These are phyloP conservation scores for Aspergillus pseudoviridinutans DNA, from an alignment of 2,329 filamentous ascomycete genomes.

Conservation along the genomic window DNA sequence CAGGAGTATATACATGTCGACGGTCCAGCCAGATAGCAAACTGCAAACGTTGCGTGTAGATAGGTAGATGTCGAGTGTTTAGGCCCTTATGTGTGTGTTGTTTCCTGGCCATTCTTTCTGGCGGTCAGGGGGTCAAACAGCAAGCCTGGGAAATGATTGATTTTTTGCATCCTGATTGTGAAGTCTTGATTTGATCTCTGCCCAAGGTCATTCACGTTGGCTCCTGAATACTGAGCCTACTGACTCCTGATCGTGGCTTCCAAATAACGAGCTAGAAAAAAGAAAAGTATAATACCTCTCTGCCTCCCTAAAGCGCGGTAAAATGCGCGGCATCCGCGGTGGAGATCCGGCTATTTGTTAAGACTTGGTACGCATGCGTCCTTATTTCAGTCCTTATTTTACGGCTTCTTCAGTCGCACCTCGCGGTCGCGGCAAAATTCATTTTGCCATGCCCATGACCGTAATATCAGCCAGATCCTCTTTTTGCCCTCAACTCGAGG, in stretches of 20 bases:
- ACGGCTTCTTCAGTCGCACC: too few species aligned
- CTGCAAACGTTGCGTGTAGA: not conserved
- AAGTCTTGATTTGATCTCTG: too few species aligned
- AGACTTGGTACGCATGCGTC: not conserved
- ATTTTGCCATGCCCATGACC: too few species aligned
- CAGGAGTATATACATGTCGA: conserved; percentile 1
- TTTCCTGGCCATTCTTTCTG: conserved; percentile 1
- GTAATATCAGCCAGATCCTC: too few species aligned
- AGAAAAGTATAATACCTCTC: not conserved
- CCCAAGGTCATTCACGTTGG: too few species aligned
- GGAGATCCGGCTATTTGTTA: conserved; percentile 11
- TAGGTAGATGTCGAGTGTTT: conserved; percentile 1
- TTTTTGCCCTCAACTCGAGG: too few species aligned
- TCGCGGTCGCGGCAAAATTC: too few species aligned
- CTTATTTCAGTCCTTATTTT: not conserved
- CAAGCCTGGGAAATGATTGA: conserved; percentile 1
- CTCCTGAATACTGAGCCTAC: too few species aligned
- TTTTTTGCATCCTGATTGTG: not conserved
- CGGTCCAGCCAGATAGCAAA: not conserved
- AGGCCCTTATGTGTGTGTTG: not conserved
- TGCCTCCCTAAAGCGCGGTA: not conserved
- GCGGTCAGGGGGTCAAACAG: conserved; percentile 4
- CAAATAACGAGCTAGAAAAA: not conserved
- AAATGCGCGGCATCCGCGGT: conserved; percentile 15
- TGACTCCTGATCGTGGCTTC: not conserved